Conservation (phyloP, 805 yeast species). For the Saccharomycopsis sp. region DNA sequence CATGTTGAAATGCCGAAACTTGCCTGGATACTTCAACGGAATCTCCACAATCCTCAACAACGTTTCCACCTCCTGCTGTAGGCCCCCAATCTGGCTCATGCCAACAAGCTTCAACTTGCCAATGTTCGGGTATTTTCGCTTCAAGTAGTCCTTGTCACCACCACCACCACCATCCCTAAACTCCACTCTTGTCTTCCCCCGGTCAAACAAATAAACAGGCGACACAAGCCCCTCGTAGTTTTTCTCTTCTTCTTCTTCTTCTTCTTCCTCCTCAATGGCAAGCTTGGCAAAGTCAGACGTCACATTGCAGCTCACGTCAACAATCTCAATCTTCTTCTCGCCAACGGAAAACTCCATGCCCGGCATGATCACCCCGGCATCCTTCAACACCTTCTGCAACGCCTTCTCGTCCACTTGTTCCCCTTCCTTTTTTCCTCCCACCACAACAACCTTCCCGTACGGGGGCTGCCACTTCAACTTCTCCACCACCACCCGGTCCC, state of each 20-base stretch:
- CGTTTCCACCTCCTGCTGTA: constrained; percentile 49
- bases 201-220: constrained; percentile 40
- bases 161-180: neutral
- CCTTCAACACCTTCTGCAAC: constrained; percentile 37
- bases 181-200: constrained; percentile 27
- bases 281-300: neutral
- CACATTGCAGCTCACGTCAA: constrained; percentile 25
- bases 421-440: constrained; percentile 25
- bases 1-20: constrained; percentile 78
- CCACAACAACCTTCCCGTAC: constrained; percentile 30
- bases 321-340: constrained; percentile 22
- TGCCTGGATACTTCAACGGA: constrained; percentile 68
- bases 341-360: constrained; percentile 34
- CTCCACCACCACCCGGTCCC: constrained; percentile 42
- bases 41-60: constrained; percentile 63
- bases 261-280: constrained; percentile 1
- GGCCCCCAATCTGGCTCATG: constrained; percentile 69
- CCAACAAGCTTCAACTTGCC: constrained; percentile 30
- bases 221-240: constrained; percentile 29
- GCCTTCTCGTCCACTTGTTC: constrained; percentile 9
- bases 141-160: constrained; percentile 20
- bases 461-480: constrained; percentile 43
- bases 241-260: neutral
- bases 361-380: constrained; percentile 54
- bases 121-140: constrained; percentile 13